Percentiles rank a stretch among this genome's conserved stretches.
phyloP scores from a whole-genome alignment of 1,139 yeast genomes.

The Candida sojae region DNA sequence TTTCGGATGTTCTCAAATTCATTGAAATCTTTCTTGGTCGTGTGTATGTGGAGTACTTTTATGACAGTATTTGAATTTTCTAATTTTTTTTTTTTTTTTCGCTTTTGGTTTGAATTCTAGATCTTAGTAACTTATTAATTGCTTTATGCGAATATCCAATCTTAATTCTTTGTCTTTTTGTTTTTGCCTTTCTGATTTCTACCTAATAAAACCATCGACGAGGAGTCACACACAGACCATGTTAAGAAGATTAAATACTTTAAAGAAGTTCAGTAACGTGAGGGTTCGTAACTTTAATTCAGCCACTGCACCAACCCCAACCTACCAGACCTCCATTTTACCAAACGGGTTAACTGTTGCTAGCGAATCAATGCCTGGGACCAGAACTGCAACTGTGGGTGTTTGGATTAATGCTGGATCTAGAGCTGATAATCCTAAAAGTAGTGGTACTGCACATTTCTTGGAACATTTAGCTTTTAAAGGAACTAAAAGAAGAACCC shows the following conservation, averaged over 20 bases:
- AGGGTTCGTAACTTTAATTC: constrained; percentile 8
- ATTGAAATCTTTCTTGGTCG: no score
- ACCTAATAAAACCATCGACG: not conserved
- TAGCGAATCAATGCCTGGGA: constrained; percentile 82
- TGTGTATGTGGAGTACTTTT: no score
- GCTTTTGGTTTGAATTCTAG: no score
- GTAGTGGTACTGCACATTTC: constrained; percentile 95
- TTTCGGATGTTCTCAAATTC: no score
- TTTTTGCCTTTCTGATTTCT: not conserved
- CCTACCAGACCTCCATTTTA: constrained; percentile 27
- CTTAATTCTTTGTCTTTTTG: not conserved
- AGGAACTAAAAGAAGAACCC: constrained; percentile 86
- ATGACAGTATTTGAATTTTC: no score
- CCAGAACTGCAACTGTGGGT: constrained; percentile 95
- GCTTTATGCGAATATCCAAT: no score
- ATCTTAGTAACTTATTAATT: no score
- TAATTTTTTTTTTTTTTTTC: no score
- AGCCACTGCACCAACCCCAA: constrained; percentile 18
- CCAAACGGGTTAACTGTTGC: constrained; percentile 91
- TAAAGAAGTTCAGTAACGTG: constrained; percentile 1
- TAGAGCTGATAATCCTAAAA: constrained; percentile 84
- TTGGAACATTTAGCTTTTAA: constrained; percentile 95
- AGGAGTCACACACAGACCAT: constrained; percentile 4
- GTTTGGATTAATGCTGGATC: constrained; percentile 98
- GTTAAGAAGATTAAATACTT: constrained; percentile 9